Evolutionary conservation across 176 grass and related monocot species (phyloP).

Genomic region (Coix lacrymajobi): DNA sequence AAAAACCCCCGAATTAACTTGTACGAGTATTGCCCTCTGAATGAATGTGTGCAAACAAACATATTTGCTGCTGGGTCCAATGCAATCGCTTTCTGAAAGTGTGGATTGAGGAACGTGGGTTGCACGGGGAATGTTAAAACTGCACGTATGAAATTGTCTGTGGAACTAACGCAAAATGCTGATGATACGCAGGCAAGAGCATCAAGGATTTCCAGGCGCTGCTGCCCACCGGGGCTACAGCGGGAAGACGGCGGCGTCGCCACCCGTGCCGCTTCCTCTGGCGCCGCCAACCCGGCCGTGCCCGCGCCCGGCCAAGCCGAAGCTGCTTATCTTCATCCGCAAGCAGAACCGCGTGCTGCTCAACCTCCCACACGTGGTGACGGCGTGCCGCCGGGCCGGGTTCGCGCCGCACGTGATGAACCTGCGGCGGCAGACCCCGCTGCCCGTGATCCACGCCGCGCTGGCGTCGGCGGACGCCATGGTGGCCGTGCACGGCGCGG

Average conservation of each 20-base stretch:
- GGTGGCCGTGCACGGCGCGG: slow-evolving; percentile 90
- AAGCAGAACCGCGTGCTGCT: slow-evolving; percentile 69
- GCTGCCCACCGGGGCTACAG: slow-evolving; percentile 61
- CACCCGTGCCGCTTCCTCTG: slow-evolving; percentile 17
- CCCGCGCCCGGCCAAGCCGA: slow-evolving; percentile 46
- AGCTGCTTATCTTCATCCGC: slow-evolving; percentile 80
- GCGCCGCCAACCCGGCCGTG: slow-evolving; percentile 33
- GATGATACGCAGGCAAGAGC: slow-evolving; percentile 40
- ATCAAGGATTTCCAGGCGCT: slow-evolving; percentile 79
- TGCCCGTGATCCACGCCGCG: slow-evolving; percentile 49
- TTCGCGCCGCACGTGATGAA: slow-evolving; percentile 87
- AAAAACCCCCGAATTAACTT: too few relatives aligned
- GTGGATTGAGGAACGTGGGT: too few relatives aligned
- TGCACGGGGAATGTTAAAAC: too few relatives aligned
- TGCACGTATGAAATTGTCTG: not conserved
- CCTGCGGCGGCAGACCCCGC: slow-evolving; percentile 51
- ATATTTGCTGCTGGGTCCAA: not conserved
- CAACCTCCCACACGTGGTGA: slow-evolving; percentile 66
- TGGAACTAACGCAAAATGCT: not conserved
- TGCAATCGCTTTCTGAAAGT: too few relatives aligned
- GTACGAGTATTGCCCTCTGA: not conserved
- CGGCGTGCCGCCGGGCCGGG: slow-evolving; percentile 59
- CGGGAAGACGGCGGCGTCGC: not conserved
- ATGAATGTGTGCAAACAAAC: not conserved
- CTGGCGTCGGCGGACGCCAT: slow-evolving; percentile 67